Evolutionary conservation across 805 yeast genomes (phyloP).

Genomic region (Scheffersomyces ergatensis): DNA sequence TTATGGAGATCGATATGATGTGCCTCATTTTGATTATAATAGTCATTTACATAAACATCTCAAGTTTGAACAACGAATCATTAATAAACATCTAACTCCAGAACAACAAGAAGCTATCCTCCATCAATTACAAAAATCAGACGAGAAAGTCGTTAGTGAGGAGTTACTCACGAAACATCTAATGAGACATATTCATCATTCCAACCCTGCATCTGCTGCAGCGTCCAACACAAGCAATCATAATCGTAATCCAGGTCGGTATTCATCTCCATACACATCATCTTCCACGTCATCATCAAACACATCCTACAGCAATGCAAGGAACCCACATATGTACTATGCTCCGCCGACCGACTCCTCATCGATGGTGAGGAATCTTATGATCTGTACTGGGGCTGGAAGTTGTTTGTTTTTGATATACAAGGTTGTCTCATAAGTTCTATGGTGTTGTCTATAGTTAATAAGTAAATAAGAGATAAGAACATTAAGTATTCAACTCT

Average conservation of each 20-base stretch:
- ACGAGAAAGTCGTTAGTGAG: conserved; percentile 28
- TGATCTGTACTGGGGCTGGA: conserved; percentile 30
- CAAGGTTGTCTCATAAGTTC: conserved; percentile 9
- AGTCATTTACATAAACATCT: conserved; percentile 52
- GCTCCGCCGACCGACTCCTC: conserved; percentile 18
- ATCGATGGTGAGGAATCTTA: conserved; percentile 17
- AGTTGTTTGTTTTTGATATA: conserved; percentile 27
- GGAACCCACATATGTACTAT: conserved; percentile 33
- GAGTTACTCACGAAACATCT: conserved; percentile 42
- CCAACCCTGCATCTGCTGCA: background rate
- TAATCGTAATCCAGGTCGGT: too few species aligned
- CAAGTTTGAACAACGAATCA: conserved; percentile 43
- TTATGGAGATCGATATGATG: conserved; percentile 47
- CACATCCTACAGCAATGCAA: background rate
- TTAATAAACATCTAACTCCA: conserved; percentile 27
- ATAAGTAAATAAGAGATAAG: too few species aligned
- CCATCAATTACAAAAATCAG: conserved; percentile 31
- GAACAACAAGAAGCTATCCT: conserved; percentile 31
- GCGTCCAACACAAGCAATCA: too few species aligned
- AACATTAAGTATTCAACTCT: too few species aligned
- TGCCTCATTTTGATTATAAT: conserved; percentile 61
- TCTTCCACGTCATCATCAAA: background rate
- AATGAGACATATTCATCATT: conserved; percentile 32
- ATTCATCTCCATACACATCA: background rate
- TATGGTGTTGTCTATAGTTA: too few species aligned